A percentile compares a stretch with the other conserved stretches of the same genome.
phyloP scores from a whole-genome alignment of 371 early-diverging fungal genomes.

The Mortierella sp. region DNA sequence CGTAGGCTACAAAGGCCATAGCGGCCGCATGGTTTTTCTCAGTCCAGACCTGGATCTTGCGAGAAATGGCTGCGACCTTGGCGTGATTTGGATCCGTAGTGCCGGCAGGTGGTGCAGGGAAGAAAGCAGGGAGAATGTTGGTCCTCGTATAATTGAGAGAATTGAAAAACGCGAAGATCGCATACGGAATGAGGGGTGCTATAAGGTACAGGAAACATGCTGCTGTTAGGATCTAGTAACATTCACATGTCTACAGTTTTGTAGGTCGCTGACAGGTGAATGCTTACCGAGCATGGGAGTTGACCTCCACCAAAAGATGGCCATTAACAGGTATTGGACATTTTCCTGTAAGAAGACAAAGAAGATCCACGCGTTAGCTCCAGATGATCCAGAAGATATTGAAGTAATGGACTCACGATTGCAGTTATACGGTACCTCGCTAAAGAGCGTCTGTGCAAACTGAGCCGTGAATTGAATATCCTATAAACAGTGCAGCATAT shows the following conservation, averaged over 20 bases:
- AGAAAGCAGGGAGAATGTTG: slow-evolving; percentile 77
- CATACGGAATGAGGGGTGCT: slow-evolving; percentile 88
- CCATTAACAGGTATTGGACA: slow-evolving; percentile 86
- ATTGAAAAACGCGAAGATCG: slow-evolving; percentile 89
- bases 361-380: neutral
- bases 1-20: slow-evolving; percentile 80
- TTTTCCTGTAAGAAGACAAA: slow-evolving; percentile 76
- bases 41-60: slow-evolving; percentile 71
- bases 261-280: too few relatives aligned
- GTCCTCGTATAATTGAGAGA: slow-evolving; percentile 81
- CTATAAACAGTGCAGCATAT: slow-evolving; percentile 7
- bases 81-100: slow-evolving; percentile 9
- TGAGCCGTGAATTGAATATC: slow-evolving; percentile 42
- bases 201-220: slow-evolving; percentile 1
- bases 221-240: too few relatives aligned
- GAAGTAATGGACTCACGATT: neutral
- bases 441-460: slow-evolving; percentile 70
- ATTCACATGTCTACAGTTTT: neutral
- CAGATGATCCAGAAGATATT: neutral
- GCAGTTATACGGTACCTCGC: slow-evolving; percentile 18
- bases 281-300: slow-evolving; percentile 77
- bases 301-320: slow-evolving; percentile 81
- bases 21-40: slow-evolving; percentile 78
- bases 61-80: slow-evolving; percentile 63
- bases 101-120: slow-evolving; percentile 69